phyloP scores from a whole-genome alignment of 768 basidiomycete genomes.

The Lentinula aciculospora region DNA sequence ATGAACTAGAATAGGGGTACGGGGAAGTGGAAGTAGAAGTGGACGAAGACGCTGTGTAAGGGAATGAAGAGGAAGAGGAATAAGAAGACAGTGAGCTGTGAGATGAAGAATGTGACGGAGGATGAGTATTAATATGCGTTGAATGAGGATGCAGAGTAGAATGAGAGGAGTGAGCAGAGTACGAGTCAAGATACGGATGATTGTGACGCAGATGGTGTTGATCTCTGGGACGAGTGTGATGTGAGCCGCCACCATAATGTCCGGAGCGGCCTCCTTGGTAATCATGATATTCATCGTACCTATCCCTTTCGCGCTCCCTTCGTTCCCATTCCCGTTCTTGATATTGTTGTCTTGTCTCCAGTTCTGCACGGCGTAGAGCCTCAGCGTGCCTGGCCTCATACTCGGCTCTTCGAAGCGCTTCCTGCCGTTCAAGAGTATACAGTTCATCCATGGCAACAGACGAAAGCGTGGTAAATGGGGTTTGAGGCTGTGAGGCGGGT shows the following conservation, averaged over 20 bases:
- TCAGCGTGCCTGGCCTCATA: conserved; percentile 78
- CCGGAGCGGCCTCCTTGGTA: background rate
- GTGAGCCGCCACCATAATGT: background rate
- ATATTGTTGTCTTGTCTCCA: conserved; percentile 33
- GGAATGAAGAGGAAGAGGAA: conserved; percentile 4
- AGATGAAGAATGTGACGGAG: conserved; percentile 1
- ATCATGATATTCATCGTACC: background rate
- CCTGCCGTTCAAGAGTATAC: conserved; percentile 81
- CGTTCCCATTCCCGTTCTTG: background rate
- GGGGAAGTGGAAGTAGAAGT: conserved; percentile 9
- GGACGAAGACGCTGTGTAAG: conserved; percentile 14
- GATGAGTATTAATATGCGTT: background rate
- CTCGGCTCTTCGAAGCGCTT: conserved; percentile 80
- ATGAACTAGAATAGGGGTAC: background rate
- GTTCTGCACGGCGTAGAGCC: conserved; percentile 64
- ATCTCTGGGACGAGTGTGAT: background rate
- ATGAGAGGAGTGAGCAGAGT: background rate
- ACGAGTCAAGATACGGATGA: background rate
- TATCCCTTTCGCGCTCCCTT: background rate
- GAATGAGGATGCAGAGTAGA: background rate
- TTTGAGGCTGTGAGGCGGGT: conserved; percentile 1
- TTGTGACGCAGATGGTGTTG: background rate
- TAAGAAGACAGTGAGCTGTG: conserved; percentile 4
- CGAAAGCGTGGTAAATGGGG: conserved; percentile 61
- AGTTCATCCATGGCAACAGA: conserved; percentile 85